Evolutionary conservation across 371 early-diverging fungal genomes (phyloP), one percentile per base, ranked within the genome.

Genomic region (Mortierella sp.): DNA sequence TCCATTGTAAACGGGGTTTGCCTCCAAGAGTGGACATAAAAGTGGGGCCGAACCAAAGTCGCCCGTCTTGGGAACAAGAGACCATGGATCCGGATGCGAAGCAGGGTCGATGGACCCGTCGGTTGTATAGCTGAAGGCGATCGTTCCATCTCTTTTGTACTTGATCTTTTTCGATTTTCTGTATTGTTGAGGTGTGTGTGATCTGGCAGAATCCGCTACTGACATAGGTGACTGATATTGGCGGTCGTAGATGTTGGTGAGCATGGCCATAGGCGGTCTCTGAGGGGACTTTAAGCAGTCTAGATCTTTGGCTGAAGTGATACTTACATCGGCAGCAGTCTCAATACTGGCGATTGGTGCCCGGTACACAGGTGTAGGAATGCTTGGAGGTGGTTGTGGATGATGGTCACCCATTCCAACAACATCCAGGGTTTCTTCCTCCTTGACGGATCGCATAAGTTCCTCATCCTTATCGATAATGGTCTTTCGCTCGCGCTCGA

Each of bases 401-500:
- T 62, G 57, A 25, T 63, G 80, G 44, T 62, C 72, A 59, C 72
- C 70, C 64, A 69, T 72, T 1, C 73, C 65, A 19, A 65, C 74
- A 50, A 75, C 53, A 37, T 74, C 69, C 46, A 80, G 64, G 7
- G 64, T 75, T 57, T 68, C 75, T 37, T 69, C 80, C 18, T 74
- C 73, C 50, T 66, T 64, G 45, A 81, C 68, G 15, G 60, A 30
- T 55, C 64, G 62, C 3, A 68, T 47, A 15, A 75, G 57, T 21
- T 73, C 79, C 12, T 79, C 79, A 0, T 79, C 79, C 51, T 82
- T 84, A 55, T 87, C 85, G n/a, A 81, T 82, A 46, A 85, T 73
- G 0, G 83, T 76, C 43, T 85, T 84, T 29, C 82, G 82, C 37
- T 90, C 90, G 15, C 89, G 80, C 57, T 90, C 91, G 69, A 92